A percentile compares a stretch with the other conserved stretches of the same genome.
Conservation (phyloP, 2,329 filamentous ascomycete species). For the Fusarium aywerte region DNA sequence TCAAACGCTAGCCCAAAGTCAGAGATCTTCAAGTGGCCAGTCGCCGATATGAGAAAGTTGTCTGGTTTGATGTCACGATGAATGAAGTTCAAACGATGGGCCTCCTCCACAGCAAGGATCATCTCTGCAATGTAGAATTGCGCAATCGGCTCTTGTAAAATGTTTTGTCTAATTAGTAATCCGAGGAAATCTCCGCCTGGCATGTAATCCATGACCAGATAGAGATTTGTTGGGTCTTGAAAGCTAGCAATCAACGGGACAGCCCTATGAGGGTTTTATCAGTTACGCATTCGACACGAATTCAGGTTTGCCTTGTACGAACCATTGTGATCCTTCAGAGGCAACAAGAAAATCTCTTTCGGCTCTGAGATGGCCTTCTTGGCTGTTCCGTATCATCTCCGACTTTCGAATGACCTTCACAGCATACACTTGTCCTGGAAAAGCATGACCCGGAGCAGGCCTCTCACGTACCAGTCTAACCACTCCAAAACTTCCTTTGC, state of each 20-base stretch:
- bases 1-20: slow-evolving; percentile 97
- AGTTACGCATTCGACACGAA: not conserved
- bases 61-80: slow-evolving; percentile 97
- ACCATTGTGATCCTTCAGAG: slow-evolving; percentile 87
- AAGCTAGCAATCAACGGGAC: slow-evolving; percentile 90
- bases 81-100: slow-evolving; percentile 87
- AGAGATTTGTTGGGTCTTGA: slow-evolving; percentile 84
- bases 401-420: slow-evolving; percentile 98
- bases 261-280: slow-evolving; percentile 65
- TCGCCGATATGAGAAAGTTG: slow-evolving; percentile 91
- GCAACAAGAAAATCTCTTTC: slow-evolving; percentile 92
- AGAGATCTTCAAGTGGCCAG: slow-evolving; percentile 92
- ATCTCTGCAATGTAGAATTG: slow-evolving; percentile 95
- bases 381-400: slow-evolving; percentile 88
- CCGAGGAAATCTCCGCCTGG: slow-evolving; percentile 94
- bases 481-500: slow-evolving; percentile 94
- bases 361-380: slow-evolving; percentile 91
- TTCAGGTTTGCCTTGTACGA: slow-evolving; percentile 35
- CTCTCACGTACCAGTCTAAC: slow-evolving; percentile 85
- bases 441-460: slow-evolving; percentile 44
- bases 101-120: slow-evolving; percentile 93
- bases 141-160: slow-evolving; percentile 80
- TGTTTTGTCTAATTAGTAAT: slow-evolving; percentile 84
- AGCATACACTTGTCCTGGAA: slow-evolving; percentile 74
- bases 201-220: slow-evolving; percentile 99